Evolutionary conservation across 495 filamentous ascomycete genomes (phyloP), one percentile per base, ranked within the genome.

Genomic region (Penicillium parvum): DNA sequence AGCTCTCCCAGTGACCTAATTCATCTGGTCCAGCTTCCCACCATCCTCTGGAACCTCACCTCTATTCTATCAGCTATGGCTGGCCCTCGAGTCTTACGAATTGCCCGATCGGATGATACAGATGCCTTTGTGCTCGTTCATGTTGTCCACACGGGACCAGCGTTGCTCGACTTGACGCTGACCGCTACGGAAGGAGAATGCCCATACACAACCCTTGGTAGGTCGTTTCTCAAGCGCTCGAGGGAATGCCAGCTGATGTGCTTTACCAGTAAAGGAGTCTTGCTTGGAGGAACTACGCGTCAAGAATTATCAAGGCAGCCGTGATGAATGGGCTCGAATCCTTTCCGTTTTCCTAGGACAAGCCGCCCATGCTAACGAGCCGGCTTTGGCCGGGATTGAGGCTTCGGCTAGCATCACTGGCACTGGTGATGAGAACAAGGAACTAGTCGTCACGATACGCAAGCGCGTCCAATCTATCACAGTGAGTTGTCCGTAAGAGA

Each of bases 111-210:
- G 14, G 77, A 81, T 42, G 52, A 73, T 19, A 66, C 72, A 5
- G 63, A 65, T 6, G 53, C 66, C 4, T 81, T 73, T 58, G 67
- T 86, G 3, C 70, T 90, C 5, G 50, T 85, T 16, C 69, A 83
- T 49, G 69, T 83, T 23, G 54, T 57, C 1, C 58, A 62, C n/a
- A 56, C 64, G 7, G 75, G 74, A 9, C 53, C 68, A 12, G 64
- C 62, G 4, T 49, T 60, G 0, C 60, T 86, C 7, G 81, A 86
- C 48, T 43, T 88, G 36, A 77, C 75, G 36, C 63, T 90, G 22
- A 65, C 76, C 36, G 84, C 78, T 1, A 88, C 85, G n/a, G 84
- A 90, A 53, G 77, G 79, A 26, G 72, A 76, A 26, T 64, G 63
- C 32, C 79, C 82, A 5, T 90, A 82, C 57, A 60, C 66, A 15